Conservation (phyloP, 176 grass and related monocot species). For the Microstegium vimineum region DNA sequence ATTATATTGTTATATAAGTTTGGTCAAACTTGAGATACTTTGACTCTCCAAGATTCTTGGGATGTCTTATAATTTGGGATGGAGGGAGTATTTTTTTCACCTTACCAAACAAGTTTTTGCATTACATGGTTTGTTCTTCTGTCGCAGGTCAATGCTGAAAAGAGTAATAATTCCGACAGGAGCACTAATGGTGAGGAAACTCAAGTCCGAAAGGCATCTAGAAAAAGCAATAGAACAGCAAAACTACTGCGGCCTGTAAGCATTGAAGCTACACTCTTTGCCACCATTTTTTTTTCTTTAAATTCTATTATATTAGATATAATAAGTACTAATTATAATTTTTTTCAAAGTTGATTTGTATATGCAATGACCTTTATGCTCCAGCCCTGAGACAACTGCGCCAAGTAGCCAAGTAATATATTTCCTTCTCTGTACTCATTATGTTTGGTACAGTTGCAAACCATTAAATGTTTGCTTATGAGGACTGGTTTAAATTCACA, state of each 20-base stretch:
- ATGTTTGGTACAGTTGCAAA: not conserved
- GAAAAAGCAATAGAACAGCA: conserved; percentile 61
- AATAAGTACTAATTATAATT: conserved; percentile 9
- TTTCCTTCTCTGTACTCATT: conserved; percentile 20
- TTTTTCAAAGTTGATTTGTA: conserved; percentile 85
- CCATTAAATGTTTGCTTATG: conserved; percentile 12
- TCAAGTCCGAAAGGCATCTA: conserved; percentile 52
- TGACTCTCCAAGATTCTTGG: too few species aligned
- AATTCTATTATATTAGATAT: conserved; percentile 6
- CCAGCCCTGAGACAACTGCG: conserved; percentile 95
- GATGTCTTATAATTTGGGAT: too few species aligned
- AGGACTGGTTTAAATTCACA: conserved; percentile 48
- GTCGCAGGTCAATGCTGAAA: conserved; percentile 71
- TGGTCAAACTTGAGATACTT: too few species aligned
- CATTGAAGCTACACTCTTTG: conserved; percentile 4
- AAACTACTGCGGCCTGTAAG: conserved; percentile 82
- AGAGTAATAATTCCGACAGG: conserved; percentile 56
- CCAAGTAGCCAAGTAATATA: conserved; percentile 87
- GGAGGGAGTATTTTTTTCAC: not conserved
- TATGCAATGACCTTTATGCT: conserved; percentile 98
- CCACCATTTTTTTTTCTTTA: conserved; percentile 20
- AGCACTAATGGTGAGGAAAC: conserved; percentile 39
- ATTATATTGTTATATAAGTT: too few species aligned
- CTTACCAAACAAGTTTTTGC: not conserved
- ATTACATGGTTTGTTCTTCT: not conserved